Evolutionary conservation across 257 asterid genomes (phyloP), one percentile per base, ranked within the genome.

Genomic region (Solanum gracilifrons): DNA sequence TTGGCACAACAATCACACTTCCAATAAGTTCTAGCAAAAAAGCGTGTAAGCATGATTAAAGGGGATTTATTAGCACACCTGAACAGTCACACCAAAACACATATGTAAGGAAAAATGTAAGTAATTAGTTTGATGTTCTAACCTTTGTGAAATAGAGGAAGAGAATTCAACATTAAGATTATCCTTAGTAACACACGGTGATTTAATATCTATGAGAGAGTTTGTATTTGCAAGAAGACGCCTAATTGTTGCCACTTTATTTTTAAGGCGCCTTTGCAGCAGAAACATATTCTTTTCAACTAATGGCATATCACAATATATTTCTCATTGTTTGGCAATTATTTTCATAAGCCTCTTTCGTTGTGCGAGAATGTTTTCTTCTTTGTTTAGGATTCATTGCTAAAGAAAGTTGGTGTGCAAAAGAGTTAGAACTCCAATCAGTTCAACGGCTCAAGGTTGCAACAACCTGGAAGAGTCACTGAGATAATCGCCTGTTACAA

Each of bases 391-490:
- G 62, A 51, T 51, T 51, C 62, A 51, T 51, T 51, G 23, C 62
- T 51, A 6, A 16, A 51, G 23, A 18, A 16, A 51, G 1, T 51
- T 51, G 62, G 4, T 51, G 62, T 18, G 62, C 18, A 48, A 18
- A 18, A 51, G n/a, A 5, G 62, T 51, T 6, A 51, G n/a, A 51
- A 51, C 62, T 51, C n/a, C 62, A 51, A 51, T 18, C 23, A 51
- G 62, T 51, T 51, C 9, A 51, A 21, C 23, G 18, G 9, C 62
- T 6, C n/a, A 51, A 51, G 23, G 62, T 51, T 51, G n/a, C 86
- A 86, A 62, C 87, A 86, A 87, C 89, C 92, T 68, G 94, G 93
- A 86, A 92, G 88, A 86, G 80, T 88, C 75, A 89, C 86, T 48
- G 93, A 48, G 6, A 46, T 1, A 5, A 46, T 46, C 20, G 7